Conservation (phyloP, 208 protist species). For the Trichomonas vaginalis region DNA sequence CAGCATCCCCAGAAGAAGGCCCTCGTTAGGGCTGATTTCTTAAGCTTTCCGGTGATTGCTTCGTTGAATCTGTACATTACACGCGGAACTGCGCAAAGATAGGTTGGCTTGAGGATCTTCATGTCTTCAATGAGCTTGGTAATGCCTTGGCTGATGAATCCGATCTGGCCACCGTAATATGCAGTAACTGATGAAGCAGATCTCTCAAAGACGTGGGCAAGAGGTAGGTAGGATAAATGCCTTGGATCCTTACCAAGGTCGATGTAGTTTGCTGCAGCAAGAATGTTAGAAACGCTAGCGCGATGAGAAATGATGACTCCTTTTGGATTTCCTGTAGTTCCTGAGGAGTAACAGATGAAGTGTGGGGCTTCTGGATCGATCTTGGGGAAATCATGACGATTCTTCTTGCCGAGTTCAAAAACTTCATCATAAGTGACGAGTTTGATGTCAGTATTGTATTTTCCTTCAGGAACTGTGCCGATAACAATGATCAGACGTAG, state of each 20-base stretch:
- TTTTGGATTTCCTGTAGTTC: slow-evolving; percentile 20
- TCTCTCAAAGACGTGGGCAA: slow-evolving; percentile 58
- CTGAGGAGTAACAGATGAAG: slow-evolving; percentile 10
- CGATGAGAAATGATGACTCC: slow-evolving; percentile 12
- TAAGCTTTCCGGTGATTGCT: slow-evolving; percentile 45
- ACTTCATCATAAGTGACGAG: not conserved
- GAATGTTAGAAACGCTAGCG: not conserved
- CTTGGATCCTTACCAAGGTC: not conserved
- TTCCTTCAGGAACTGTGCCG: no score
- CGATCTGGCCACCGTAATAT: slow-evolving; percentile 32
- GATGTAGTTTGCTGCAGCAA: not conserved
- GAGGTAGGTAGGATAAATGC: slow-evolving; percentile 54
- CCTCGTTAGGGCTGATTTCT: no score
- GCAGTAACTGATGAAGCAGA: not conserved
- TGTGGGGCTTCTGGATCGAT: not conserved
- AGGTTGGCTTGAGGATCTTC: slow-evolving; percentile 44
- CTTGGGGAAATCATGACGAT: not conserved
- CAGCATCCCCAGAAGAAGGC: not conserved
- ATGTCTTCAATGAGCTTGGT: slow-evolving; percentile 50
- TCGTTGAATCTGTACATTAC: slow-evolving; percentile 49
- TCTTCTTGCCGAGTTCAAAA: not conserved
- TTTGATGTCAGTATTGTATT: not conserved
- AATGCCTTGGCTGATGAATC: slow-evolving; percentile 46
- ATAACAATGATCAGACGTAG: not conserved
- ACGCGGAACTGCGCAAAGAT: slow-evolving; percentile 50